These are phyloP conservation scores for Neoboletus brunneissimus DNA, from an alignment of 768 basidiomycete genomes.

Conservation along the genomic window DNA sequence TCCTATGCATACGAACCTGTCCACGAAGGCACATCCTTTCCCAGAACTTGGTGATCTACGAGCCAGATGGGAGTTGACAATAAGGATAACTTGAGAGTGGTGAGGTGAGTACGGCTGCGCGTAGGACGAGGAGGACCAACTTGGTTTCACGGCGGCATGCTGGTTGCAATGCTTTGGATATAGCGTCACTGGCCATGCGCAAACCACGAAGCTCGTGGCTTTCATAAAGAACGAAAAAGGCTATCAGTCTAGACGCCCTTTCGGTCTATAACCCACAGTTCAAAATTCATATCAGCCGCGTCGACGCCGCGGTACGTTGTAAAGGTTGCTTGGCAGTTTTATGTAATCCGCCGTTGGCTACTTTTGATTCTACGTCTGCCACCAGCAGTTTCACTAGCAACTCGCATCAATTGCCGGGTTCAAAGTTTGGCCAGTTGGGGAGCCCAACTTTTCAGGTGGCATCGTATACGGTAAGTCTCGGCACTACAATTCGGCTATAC, in stretches of 20 bases:
- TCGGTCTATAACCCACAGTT: background rate
- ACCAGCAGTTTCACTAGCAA: too few species aligned
- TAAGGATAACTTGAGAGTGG: background rate
- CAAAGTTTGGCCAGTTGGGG: too few species aligned
- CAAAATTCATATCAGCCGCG: background rate
- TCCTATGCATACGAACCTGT: slow-evolving; percentile 14
- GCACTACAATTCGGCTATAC: too few species aligned
- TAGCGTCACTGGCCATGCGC: slow-evolving; percentile 10
- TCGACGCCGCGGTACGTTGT: background rate
- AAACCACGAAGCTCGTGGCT: slow-evolving; percentile 8
- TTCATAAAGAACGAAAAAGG: slow-evolving; percentile 5
- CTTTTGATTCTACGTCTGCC: too few species aligned
- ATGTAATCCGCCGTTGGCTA: too few species aligned
- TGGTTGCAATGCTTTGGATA: slow-evolving; percentile 3
- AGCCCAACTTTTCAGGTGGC: too few species aligned
- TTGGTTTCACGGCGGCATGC: slow-evolving; percentile 1
- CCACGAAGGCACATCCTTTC: slow-evolving; percentile 16
- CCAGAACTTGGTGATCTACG: background rate
- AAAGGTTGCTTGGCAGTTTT: background rate
- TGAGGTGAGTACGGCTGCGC: too few species aligned
- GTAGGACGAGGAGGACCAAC: too few species aligned
- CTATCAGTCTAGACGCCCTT: background rate
- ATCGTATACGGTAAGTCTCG: too few species aligned
- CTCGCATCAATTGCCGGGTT: too few species aligned
- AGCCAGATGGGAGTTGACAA: too few species aligned